Base-by-base conservation (phyloP, 257 asterid species). In the Agastache rugosa region DNA sequence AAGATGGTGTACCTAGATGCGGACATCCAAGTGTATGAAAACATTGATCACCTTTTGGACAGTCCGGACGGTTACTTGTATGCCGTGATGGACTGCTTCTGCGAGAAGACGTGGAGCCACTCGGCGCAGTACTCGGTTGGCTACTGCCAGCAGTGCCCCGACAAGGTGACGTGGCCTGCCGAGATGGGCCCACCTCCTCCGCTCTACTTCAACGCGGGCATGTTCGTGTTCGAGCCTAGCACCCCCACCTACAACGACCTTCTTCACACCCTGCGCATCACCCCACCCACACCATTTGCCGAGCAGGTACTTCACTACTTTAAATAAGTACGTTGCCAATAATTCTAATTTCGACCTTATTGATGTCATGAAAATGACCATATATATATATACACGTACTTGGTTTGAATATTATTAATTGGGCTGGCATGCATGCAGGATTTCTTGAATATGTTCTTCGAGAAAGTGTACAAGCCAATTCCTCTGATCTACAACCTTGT, bases 401-500 rank as follows among this genome's bases (percentile, higher is more conserved):
- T n/a, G n/a, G n/a, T n/a, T n/a, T n/a, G n/a, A n/a, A n/a, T n/a
- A n/a, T n/a, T n/a, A n/a, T n/a, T n/a, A n/a, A n/a, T n/a, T n/a
- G n/a, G n/a, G n/a, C n/a, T n/a, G n/a, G n/a, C n/a, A n/a, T n/a
- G n/a, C n/a, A n/a, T n/a, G 51, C 85, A 89, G 93, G 96, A 87
- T 84, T 85, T 87, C 85, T 76, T 87, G 86, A 89, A 89, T 87
- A 74, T 54, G 83, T 89, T 82, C 85, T 85, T 89, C 85, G 63
- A 81, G 14, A 60, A 63, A 31, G 68, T 82, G 78, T 89, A 87
- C 80, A 85, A 85, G 23, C 96, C 93, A 0, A 89, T 87, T 19
- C 91, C 93, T 14, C 71, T 72, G 12, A 51, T 47, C 25, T 89
- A 89, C 87, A 89, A 89, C 72, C 83, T 87, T 39, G 91, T 89